Evolutionary conservation across 306 rosid species (phyloP).

Genomic region (Corylus heterophylla): DNA sequence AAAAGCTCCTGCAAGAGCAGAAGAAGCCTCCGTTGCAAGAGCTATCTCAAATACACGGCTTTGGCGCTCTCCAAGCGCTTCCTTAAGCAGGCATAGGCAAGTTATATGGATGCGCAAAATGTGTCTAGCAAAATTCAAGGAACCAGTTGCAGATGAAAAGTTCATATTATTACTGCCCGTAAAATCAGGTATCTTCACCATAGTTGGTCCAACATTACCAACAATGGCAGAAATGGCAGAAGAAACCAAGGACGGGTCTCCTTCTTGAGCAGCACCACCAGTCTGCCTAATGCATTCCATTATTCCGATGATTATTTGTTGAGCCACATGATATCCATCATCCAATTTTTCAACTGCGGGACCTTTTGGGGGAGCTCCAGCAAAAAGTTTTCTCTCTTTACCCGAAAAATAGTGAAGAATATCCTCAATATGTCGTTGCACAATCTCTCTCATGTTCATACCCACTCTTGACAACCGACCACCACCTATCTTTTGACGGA

Average conservation of each 20-base stretch:
- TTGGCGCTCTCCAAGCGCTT: conserved; percentile 97
- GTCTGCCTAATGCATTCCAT: conserved; percentile 93
- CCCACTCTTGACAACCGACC: conserved; percentile 82
- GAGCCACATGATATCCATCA: conserved; percentile 81
- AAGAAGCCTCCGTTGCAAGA: conserved; percentile 87
- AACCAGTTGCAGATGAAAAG: conserved; percentile 47
- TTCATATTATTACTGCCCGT: conserved; percentile 50
- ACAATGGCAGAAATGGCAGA: conserved; percentile 93
- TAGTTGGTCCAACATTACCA: conserved; percentile 59
- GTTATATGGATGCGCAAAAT: conserved; percentile 69
- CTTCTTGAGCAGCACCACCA: conserved; percentile 99
- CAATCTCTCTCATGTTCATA: conserved; percentile 77
- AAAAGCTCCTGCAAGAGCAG: conserved; percentile 70
- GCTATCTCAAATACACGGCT: conserved; percentile 95
- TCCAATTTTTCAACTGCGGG: conserved; percentile 77
- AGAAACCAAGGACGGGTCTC: conserved; percentile 91
- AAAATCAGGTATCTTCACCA: conserved; percentile 69
- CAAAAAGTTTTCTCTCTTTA: conserved; percentile 72
- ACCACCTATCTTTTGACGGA: conserved; percentile 83
- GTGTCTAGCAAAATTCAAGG: conserved; percentile 63
- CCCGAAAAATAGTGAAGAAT: conserved; percentile 55
- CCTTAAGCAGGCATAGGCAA: conserved; percentile 89
- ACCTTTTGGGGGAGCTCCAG: conserved; percentile 60
- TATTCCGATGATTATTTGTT: conserved; percentile 61
- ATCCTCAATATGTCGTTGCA: conserved; percentile 75